A percentile compares a stretch with the other conserved stretches of the same genome.
phyloP scores from a whole-genome alignment of 1,139 yeast species.

The Sugiyamaella pinicola region DNA sequence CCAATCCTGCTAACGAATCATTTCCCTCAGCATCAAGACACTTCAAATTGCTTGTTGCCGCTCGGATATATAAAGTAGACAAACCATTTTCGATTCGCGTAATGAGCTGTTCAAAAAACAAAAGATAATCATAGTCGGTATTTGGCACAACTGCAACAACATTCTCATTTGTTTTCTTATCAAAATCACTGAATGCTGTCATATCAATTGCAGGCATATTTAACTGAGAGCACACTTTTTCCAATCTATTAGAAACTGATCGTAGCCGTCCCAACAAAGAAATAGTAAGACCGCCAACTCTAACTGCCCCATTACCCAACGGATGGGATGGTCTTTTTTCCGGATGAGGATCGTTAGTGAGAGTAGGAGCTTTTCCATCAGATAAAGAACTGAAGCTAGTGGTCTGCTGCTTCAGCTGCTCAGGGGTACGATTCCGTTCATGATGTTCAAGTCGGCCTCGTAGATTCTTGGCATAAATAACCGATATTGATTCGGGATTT shows the following conservation, averaged over 20 bases:
- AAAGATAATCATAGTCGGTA: constrained; percentile 46
- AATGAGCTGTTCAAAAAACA: constrained; percentile 62
- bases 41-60: constrained; percentile 26
- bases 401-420: constrained; percentile 24
- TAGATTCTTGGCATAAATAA: constrained; percentile 71
- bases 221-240: constrained; percentile 49
- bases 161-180: constrained; percentile 37
- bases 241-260: constrained; percentile 52
- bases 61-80: constrained; percentile 34
- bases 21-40: constrained; percentile 11
- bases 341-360: constrained; percentile 5
- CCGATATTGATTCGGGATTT: constrained; percentile 84
- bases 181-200: constrained; percentile 26
- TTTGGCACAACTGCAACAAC: constrained; percentile 31
- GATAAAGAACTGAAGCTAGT: constrained; percentile 15
- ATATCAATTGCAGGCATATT: constrained; percentile 26
- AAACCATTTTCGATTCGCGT: constrained; percentile 61
- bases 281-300: constrained; percentile 32
- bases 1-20: constrained; percentile 23
- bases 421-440: constrained; percentile 39
- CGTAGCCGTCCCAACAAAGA: constrained; percentile 51
- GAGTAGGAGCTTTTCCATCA: constrained; percentile 14
- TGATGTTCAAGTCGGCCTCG: constrained; percentile 56
- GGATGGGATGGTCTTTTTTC: constrained; percentile 18
- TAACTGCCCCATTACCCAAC: constrained; percentile 23